phyloP scores from a whole-genome alignment of 2,329 filamentous ascomycete genomes.

The Penicillium sp. region DNA sequence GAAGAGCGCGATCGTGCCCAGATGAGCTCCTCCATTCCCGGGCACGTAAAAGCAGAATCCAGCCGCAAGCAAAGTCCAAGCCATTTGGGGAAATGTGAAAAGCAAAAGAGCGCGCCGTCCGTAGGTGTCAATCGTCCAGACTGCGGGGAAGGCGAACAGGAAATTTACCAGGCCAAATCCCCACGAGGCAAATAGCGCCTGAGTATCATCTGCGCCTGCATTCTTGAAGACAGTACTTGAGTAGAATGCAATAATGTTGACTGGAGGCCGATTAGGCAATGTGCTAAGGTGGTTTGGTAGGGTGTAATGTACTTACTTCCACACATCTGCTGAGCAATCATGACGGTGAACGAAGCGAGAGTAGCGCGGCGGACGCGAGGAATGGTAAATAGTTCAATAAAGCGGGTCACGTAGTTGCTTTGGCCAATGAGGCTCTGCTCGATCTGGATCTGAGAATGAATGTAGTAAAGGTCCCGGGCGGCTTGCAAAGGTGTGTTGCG shows the following conservation, averaged over 20 bases:
- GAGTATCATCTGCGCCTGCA: conserved; percentile 55
- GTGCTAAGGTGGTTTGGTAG: neutral
- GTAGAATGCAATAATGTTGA: conserved; percentile 76
- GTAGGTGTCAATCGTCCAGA: conserved; percentile 66
- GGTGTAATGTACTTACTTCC: conserved; percentile 38
- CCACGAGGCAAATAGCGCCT: conserved; percentile 61
- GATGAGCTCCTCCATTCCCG: conserved; percentile 42
- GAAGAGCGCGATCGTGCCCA: conserved; percentile 58
- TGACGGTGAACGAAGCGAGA: conserved; percentile 72
- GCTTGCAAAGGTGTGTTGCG: conserved; percentile 60
- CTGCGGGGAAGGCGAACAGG: conserved; percentile 62
- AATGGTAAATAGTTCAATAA: conserved; percentile 53
- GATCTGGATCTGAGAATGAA: conserved; percentile 51
- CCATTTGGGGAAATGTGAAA: conserved; percentile 67
- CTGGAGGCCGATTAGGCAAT: conserved; percentile 2
- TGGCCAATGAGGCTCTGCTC: conserved; percentile 44
- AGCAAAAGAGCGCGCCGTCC: conserved; percentile 61
- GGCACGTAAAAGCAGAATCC: conserved; percentile 58
- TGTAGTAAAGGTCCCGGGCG: conserved; percentile 53
- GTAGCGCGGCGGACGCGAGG: conserved; percentile 59
- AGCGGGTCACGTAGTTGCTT: conserved; percentile 60
- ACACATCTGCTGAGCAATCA: conserved; percentile 74
- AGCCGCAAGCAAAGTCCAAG: conserved; percentile 63
- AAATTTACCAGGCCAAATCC: conserved; percentile 66
- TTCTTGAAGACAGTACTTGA: conserved; percentile 58